These are phyloP conservation scores for Alternaria metachromatica DNA, from an alignment of 2,329 filamentous ascomycete species.

Conservation along the genomic window DNA sequence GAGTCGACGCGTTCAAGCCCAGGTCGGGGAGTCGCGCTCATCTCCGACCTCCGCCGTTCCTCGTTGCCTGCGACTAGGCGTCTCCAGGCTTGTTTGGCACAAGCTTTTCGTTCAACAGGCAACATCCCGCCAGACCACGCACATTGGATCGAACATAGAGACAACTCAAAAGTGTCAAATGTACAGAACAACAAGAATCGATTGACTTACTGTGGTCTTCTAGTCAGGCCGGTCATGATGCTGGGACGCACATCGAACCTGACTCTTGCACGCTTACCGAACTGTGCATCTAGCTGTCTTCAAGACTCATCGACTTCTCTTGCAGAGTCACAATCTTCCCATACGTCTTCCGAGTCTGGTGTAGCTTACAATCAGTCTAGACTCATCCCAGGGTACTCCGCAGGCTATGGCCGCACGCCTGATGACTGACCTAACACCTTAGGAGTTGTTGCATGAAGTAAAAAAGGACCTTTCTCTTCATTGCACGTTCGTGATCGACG, in stretches of 20 bases:
- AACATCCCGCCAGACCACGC: background rate
- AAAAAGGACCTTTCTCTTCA: background rate
- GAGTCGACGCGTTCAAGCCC: background rate
- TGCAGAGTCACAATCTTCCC: background rate
- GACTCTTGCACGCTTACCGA: background rate
- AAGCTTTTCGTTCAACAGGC: background rate
- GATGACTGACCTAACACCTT: background rate
- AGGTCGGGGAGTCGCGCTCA: too few relatives aligned
- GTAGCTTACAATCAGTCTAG: background rate
- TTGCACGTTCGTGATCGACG: too few relatives aligned
- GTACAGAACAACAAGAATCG: background rate
- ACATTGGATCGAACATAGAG: background rate
- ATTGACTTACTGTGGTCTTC: background rate
- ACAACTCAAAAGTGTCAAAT: background rate
- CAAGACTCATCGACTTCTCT: too few relatives aligned
- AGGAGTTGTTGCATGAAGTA: background rate
- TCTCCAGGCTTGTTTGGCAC: background rate
- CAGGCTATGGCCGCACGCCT: background rate
- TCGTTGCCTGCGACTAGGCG: background rate
- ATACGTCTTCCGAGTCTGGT: background rate
- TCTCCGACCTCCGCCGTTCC: background rate
- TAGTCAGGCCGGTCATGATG: background rate
- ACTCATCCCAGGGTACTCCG: accelerated
- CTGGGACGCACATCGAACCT: background rate
- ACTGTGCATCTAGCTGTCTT: background rate